Evolutionary conservation across 2,329 filamentous ascomycete genomes (phyloP).

Genomic region (Cladophialophora bantiana): DNA sequence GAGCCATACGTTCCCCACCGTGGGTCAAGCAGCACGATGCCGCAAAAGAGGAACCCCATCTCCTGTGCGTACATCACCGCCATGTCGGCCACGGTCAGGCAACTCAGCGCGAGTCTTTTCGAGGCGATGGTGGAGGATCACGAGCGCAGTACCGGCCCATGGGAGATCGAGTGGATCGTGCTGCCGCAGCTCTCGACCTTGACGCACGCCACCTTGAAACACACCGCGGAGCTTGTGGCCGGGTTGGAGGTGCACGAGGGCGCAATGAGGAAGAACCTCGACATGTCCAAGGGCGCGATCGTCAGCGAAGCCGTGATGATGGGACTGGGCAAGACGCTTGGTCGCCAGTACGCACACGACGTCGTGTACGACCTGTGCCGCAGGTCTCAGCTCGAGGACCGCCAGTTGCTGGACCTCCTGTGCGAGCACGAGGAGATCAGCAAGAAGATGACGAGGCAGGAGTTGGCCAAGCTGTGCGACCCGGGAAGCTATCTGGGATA

Average conservation of each 20-base stretch:
- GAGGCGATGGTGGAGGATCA: conserved; percentile 67
- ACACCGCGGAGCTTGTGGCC: conserved; percentile 61
- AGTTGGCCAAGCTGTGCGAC: conserved; percentile 64
- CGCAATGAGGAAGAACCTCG: conserved; percentile 60
- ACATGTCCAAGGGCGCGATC: conserved; percentile 61
- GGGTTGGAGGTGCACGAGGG: conserved; percentile 60
- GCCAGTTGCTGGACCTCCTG: conserved; percentile 56
- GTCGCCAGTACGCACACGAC: conserved; percentile 63
- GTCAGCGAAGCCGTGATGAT: conserved; percentile 68
- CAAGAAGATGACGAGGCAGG: conserved; percentile 53
- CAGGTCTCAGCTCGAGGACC: conserved; percentile 54
- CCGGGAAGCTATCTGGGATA: conserved; percentile 56
- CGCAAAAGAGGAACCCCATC: conserved; percentile 66
- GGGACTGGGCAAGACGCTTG: conserved; percentile 60
- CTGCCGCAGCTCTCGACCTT: conserved; percentile 63
- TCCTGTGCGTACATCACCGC: conserved; percentile 64
- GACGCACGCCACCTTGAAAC: conserved; percentile 60
- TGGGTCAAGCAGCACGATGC: conserved; percentile 64
- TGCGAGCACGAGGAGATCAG: conserved; percentile 52
- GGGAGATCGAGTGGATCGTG: conserved; percentile 67
- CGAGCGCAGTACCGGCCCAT: conserved; percentile 64
- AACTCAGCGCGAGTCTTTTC: conserved; percentile 60
- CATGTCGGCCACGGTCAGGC: conserved; percentile 60
- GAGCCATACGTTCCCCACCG: conserved; percentile 64
- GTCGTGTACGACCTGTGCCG: conserved; percentile 64